phyloP scores from a whole-genome alignment of 1,139 yeast species.

The Nakaseomyces sp. region DNA sequence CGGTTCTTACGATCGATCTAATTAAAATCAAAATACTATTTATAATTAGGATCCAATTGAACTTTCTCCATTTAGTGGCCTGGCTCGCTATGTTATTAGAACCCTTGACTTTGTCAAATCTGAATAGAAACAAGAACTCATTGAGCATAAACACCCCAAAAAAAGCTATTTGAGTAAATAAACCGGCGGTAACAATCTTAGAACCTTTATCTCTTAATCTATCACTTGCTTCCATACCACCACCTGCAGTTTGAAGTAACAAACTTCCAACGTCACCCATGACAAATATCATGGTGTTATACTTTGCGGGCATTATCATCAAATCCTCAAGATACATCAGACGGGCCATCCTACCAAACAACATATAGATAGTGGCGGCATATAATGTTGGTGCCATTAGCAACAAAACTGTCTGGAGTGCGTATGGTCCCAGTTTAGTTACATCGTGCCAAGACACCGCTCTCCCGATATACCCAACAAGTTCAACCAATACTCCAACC shows the following conservation, averaged over 20 bases:
- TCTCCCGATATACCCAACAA: slow-evolving; percentile 35
- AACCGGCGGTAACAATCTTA: slow-evolving; percentile 30
- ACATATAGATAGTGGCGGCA: slow-evolving; percentile 41
- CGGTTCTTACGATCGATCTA: slow-evolving; percentile 37
- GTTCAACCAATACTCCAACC: slow-evolving; percentile 17
- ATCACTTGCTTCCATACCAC: slow-evolving; percentile 33
- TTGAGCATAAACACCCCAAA: slow-evolving; percentile 32
- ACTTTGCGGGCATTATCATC: slow-evolving; percentile 31
- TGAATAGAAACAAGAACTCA: slow-evolving; percentile 17
- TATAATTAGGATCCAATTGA: slow-evolving; percentile 24
- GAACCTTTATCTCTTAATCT: slow-evolving; percentile 20
- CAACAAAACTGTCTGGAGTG: slow-evolving; percentile 33
- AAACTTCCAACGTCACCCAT: slow-evolving; percentile 38
- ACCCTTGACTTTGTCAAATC: slow-evolving; percentile 5
- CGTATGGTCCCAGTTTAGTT: slow-evolving; percentile 28
- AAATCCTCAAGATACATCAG: slow-evolving; percentile 27
- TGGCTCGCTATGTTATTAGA: no score
- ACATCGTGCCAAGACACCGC: slow-evolving; percentile 21
- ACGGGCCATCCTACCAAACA: slow-evolving; percentile 34
- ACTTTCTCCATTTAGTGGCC: slow-evolving; percentile 14
- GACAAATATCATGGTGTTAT: slow-evolving; percentile 37
- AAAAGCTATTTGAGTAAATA: slow-evolving; percentile 34
- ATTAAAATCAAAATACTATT: slow-evolving; percentile 33
- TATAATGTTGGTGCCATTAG: slow-evolving; percentile 39
- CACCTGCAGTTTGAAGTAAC: slow-evolving; percentile 39